Conservation (phyloP, 495 filamentous ascomycete genomes). For the Penicillium paxilli region DNA sequence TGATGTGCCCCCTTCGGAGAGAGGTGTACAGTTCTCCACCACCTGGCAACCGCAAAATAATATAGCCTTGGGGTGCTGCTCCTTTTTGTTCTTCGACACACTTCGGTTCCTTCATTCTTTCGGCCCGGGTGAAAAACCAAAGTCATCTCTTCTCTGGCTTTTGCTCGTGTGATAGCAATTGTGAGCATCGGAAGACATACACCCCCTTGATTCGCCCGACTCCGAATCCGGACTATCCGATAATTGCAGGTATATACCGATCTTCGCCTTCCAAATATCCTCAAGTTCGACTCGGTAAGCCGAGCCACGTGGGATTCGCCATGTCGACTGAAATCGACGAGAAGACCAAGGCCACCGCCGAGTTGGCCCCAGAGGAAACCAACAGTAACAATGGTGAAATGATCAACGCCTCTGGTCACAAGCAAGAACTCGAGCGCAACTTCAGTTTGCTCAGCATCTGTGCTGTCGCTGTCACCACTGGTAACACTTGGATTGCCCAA, state of each 20-base stretch:
- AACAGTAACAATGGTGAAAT: slow-evolving; percentile 21
- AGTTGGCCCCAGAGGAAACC: slow-evolving; percentile 19
- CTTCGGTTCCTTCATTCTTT: slow-evolving; percentile 1
- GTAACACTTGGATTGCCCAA: slow-evolving; percentile 61
- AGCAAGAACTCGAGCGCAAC: slow-evolving; percentile 60
- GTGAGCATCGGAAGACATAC: background rate
- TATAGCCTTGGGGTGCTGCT: slow-evolving; percentile 10
- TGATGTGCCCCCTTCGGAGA: background rate
- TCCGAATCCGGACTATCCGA: background rate
- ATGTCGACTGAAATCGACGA: slow-evolving; percentile 19
- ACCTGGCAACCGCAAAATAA: slow-evolving; percentile 7
- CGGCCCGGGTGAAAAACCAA: background rate
- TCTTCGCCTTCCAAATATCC: background rate
- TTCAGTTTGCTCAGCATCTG: slow-evolving; percentile 60
- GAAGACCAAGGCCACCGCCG: slow-evolving; percentile 22
- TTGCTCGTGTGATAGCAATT: background rate
- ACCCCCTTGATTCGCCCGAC: background rate
- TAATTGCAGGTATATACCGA: background rate
- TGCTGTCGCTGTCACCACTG: slow-evolving; percentile 54
- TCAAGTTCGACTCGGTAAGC: background rate
- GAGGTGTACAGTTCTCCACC: slow-evolving; percentile 6
- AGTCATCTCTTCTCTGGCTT: background rate
- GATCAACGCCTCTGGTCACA: slow-evolving; percentile 58
- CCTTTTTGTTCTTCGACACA: background rate
- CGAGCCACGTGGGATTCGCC: background rate